A percentile compares a stretch with the other conserved stretches of the same genome.
Conservation (phyloP, 805 yeast species). For the Blastobotrys attinorum region DNA sequence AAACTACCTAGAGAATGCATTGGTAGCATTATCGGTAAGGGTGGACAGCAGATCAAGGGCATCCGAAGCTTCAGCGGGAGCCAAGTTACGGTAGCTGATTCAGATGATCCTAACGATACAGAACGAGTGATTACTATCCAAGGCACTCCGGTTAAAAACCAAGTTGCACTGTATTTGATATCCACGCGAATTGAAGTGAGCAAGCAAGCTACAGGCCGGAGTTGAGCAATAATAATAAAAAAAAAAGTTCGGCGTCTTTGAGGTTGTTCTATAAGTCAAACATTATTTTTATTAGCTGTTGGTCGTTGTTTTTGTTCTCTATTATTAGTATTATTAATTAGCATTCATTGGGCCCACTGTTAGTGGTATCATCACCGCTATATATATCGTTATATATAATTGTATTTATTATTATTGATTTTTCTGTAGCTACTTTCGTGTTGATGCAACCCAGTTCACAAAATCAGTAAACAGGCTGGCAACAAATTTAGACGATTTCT, state of each 20-base stretch:
- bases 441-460: slow-evolving; percentile 66
- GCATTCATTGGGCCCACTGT: too few relatives aligned
- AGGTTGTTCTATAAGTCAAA: too few relatives aligned
- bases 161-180: slow-evolving; percentile 63
- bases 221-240: too few relatives aligned
- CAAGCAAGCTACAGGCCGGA: too few relatives aligned
- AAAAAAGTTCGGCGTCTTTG: too few relatives aligned
- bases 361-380: too few relatives aligned
- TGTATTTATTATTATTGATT: neutral
- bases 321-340: too few relatives aligned
- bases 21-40: slow-evolving; percentile 75
- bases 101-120: slow-evolving; percentile 38
- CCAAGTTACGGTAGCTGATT: slow-evolving; percentile 58
- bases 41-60: slow-evolving; percentile 69
- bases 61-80: slow-evolving; percentile 66
- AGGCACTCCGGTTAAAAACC: slow-evolving; percentile 61
- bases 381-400: slow-evolving; percentile 6
- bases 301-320: too few relatives aligned
- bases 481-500: slow-evolving; percentile 39
- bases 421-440: slow-evolving; percentile 31
- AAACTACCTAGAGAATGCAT: slow-evolving; percentile 65
- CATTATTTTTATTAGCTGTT: too few relatives aligned
- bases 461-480: slow-evolving; percentile 64
- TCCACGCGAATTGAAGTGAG: slow-evolving; percentile 47
- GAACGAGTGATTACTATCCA: slow-evolving; percentile 56